These are phyloP conservation scores for Capsicum baccatum DNA, from an alignment of 257 asterid genomes.

Conservation along the genomic window DNA sequence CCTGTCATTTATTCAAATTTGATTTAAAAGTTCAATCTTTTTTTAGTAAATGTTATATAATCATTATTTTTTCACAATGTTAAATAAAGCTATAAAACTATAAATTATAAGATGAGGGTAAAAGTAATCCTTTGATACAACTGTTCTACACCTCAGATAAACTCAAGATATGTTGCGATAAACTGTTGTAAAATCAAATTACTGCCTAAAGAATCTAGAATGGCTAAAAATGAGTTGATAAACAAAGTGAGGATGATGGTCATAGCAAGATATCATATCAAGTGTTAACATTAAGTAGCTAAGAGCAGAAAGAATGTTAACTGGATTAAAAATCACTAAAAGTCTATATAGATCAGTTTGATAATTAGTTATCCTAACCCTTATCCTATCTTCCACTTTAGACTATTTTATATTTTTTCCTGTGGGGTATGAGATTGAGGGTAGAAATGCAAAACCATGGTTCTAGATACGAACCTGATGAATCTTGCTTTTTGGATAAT, in stretches of 20 bases:
- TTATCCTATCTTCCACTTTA: not conserved
- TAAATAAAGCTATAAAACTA: not conserved
- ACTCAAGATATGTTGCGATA: not conserved
- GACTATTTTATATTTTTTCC: not conserved
- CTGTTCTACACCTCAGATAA: not conserved
- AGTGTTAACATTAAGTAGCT: not conserved
- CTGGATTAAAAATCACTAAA: no score
- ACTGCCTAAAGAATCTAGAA: not conserved
- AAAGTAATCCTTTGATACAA: not conserved
- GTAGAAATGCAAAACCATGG: not conserved
- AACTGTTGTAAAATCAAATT: not conserved
- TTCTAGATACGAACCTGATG: slow-evolving; percentile 71
- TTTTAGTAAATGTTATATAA: not conserved
- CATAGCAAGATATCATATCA: not conserved
- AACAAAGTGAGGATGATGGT: not conserved
- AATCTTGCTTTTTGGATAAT: slow-evolving; percentile 89
- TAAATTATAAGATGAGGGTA: not conserved
- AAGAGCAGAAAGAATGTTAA: not conserved
- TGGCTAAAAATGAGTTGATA: not conserved
- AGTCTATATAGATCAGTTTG: not conserved
- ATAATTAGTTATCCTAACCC: not conserved
- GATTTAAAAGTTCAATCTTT: no score
- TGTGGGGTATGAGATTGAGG: not conserved
- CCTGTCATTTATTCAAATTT: no score
- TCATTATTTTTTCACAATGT: not conserved